Evolutionary conservation across 225 moss, liverwort and hornwort species (phyloP).

Genomic region (Rhytidiadelphus loreus): DNA sequence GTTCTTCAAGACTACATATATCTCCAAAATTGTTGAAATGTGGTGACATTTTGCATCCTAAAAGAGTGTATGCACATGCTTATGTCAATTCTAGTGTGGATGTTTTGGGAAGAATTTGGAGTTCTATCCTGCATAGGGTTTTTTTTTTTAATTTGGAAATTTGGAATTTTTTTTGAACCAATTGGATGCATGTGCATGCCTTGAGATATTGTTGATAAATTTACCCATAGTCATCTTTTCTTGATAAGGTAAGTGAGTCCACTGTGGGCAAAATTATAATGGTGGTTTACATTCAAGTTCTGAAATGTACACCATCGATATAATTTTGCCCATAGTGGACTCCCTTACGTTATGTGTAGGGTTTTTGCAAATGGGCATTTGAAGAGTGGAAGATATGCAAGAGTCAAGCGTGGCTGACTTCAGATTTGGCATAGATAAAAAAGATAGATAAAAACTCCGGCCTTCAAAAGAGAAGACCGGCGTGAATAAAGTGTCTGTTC

Average conservation of each 20-base stretch:
- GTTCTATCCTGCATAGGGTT: background rate
- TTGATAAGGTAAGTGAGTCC: background rate
- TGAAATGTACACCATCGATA: background rate
- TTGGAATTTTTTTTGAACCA: background rate
- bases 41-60: background rate
- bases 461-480: no score
- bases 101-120: background rate
- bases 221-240: background rate
- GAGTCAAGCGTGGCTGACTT: background rate
- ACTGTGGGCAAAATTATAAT: background rate
- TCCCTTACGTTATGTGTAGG: background rate
- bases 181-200: rapidly evolving
- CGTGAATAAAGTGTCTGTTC: no score
- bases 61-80: background rate
- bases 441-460: no score
- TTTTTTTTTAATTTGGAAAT: background rate
- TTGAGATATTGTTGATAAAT: background rate
- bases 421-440: background rate
- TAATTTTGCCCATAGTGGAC: no score
- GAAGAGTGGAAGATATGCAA: background rate
- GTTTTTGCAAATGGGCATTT: background rate
- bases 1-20: background rate
- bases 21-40: background rate
- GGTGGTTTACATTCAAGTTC: background rate
- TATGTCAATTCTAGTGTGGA: background rate